Percentiles rank a stretch among this genome's conserved stretches.
Evolutionary conservation across 208 protist genomes (phyloP).

Genomic region (Wallacemonas sp.): DNA sequence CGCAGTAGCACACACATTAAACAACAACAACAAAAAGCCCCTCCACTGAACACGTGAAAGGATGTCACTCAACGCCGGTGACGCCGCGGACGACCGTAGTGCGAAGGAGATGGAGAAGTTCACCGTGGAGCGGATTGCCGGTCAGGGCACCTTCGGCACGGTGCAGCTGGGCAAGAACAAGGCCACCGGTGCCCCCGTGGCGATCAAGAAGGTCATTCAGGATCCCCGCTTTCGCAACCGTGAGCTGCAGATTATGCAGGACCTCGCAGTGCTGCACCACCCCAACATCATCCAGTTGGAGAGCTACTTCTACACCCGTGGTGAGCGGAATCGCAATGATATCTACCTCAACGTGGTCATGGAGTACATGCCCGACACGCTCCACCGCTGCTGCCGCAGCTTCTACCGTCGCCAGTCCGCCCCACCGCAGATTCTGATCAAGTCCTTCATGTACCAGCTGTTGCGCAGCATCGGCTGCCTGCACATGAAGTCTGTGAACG

Average conservation of each 20-base stretch:
- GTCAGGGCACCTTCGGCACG: slow-evolving; percentile 96
- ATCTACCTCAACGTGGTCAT: slow-evolving; percentile 99
- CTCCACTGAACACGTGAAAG: slow-evolving; percentile 13
- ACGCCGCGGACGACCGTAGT: slow-evolving; percentile 70
- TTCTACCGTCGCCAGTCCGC: slow-evolving; percentile 91
- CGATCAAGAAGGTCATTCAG: slow-evolving; percentile 94
- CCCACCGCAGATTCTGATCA: slow-evolving; percentile 74
- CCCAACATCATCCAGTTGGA: slow-evolving; percentile 94
- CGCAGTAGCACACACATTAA: no score
- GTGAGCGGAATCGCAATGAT: slow-evolving; percentile 92
- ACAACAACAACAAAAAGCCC: slow-evolving; percentile 23
- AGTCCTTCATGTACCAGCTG: slow-evolving; percentile 87
- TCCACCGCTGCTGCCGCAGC: slow-evolving; percentile 94
- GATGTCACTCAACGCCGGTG: slow-evolving; percentile 60
- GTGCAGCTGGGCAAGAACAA: slow-evolving; percentile 93
- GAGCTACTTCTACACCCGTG: slow-evolving; percentile 97
- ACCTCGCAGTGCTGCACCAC: slow-evolving; percentile 85
- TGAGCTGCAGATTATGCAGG: slow-evolving; percentile 93
- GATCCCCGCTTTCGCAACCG: slow-evolving; percentile 98
- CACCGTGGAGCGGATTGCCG: slow-evolving; percentile 91
- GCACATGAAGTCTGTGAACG: slow-evolving; percentile 90
- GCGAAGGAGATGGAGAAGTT: slow-evolving; percentile 85
- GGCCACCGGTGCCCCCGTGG: slow-evolving; percentile 54
- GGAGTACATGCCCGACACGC: slow-evolving; percentile 99
- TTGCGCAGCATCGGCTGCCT: slow-evolving; percentile 95